Conservation (phyloP, 2,329 filamentous ascomycete genomes). For the Fusarium haematococcum region DNA sequence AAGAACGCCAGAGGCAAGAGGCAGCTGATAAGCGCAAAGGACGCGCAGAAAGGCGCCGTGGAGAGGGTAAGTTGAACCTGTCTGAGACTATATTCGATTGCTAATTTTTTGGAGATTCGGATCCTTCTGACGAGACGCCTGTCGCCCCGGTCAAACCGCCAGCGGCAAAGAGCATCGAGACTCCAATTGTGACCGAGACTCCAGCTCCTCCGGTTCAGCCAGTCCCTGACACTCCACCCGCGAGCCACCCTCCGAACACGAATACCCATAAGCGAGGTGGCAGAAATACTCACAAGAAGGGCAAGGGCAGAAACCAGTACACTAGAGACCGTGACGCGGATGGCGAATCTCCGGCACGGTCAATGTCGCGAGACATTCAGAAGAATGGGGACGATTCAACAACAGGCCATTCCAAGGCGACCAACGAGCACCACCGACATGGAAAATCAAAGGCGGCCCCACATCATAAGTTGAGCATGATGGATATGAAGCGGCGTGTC, state of each 20-base stretch:
- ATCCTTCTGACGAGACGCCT: conserved; percentile 76
- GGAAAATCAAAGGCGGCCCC: conserved; percentile 62
- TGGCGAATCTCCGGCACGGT: conserved; percentile 68
- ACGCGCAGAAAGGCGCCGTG: conserved; percentile 82
- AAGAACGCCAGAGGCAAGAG: conserved; percentile 79
- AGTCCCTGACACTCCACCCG: conserved; percentile 55
- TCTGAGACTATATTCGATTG: neutral
- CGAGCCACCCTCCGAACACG: conserved; percentile 59
- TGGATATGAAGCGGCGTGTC: conserved; percentile 87
- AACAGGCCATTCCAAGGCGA: conserved; percentile 50
- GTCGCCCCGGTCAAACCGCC: conserved; percentile 54
- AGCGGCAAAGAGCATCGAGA: conserved; percentile 47
- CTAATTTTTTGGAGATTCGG: conserved; percentile 68
- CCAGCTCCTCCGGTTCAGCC: conserved; percentile 45
- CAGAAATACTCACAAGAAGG: conserved; percentile 73
- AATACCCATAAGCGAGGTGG: conserved; percentile 69
- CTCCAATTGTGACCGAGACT: conserved; percentile 44
- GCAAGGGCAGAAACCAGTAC: conserved; percentile 83
- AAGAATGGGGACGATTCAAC: conserved; percentile 51
- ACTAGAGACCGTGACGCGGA: conserved; percentile 77
- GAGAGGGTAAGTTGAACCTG: conserved; percentile 72
- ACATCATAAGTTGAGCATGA: conserved; percentile 81
- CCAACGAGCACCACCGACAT: conserved; percentile 65
- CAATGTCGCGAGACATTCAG: conserved; percentile 63
- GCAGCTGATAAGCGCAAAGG: conserved; percentile 84